Base-by-base conservation (phyloP, 202 grass and related monocot genomes). In the Miscanthus sacchariflorus region DNA sequence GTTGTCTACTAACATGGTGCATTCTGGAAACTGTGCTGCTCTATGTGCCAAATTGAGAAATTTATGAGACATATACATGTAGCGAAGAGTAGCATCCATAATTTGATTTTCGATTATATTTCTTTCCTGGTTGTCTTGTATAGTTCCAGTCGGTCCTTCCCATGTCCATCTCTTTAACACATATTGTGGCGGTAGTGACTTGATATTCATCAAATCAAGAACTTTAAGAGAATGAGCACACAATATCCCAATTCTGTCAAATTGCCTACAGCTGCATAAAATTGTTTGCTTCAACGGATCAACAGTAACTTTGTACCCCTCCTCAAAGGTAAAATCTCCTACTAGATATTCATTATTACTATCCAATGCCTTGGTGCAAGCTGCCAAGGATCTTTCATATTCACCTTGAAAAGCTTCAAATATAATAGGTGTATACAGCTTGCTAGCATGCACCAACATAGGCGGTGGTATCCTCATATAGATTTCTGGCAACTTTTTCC, bases 221-320 rank as follows among this genome's bases (percentile, higher is more conserved):
- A 88, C 82, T 83, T 88, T 91, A 58, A 91, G 76, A 83, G 83
- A 74, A 87, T 91, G 84, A 28, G 84, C 69, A 78, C 84, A 91
- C 36, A 78, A 78, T 78, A 82, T 83, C 68, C 48, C 80, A 72
- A 24, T 72, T 83, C 27, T 83, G 8, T 88, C 75, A 64, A 88
- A 91, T 27, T 88, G 56, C 58, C 58, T 38, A 42, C 81, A 91
- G 59, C 86, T 82, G 67, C 90, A 91, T 46, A 63, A 27, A 88
- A 76, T 50, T 12, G 35, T 77, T 74, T 81, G 90, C 50, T 83
- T 77, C 33, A 52, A 61, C 19, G 82, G 86, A 72, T 78, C 76
- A 78, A 33, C 9, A 2, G 61, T 9, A 78, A 78, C 76, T 78
- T 90, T 76, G 19, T 78, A 24, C 21, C 58, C 76, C 52, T 78